These are phyloP conservation scores for Phytomonas sp. DNA, from an alignment of 208 protist genomes.

Conservation along the genomic window DNA sequence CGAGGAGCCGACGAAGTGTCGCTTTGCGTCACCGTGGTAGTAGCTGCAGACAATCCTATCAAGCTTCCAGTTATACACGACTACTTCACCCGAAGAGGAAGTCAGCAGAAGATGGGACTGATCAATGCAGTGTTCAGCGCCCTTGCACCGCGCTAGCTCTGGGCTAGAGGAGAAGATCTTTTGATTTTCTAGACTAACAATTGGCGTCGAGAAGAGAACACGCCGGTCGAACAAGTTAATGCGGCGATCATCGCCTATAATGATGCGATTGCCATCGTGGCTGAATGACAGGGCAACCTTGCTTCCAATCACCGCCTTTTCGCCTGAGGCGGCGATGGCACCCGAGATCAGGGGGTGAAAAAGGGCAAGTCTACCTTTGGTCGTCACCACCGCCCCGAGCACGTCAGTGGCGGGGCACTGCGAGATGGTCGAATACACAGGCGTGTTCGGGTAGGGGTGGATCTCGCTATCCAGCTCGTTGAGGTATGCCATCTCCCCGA, in stretches of 20 bases:
- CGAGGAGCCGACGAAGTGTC: constrained; percentile 48
- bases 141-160: constrained; percentile 38
- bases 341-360: constrained; percentile 78
- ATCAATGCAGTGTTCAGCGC: constrained; percentile 32
- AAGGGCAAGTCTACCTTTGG: constrained; percentile 41
- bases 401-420: constrained; percentile 65
- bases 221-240: constrained; percentile 60
- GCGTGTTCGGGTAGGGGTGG: constrained; percentile 26
- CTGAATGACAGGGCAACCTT: constrained; percentile 36
- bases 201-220: constrained; percentile 25
- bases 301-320: constrained; percentile 29
- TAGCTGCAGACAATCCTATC: constrained; percentile 31
- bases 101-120: constrained; percentile 41
- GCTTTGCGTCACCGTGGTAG: constrained; percentile 42
- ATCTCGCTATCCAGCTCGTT: constrained; percentile 45
- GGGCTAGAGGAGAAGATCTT: constrained; percentile 33
- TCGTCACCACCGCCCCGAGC: constrained; percentile 40
- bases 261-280: constrained; percentile 39
- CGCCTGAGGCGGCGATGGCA: constrained; percentile 50
- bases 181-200: constrained; percentile 22
- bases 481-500: constrained; percentile 52
- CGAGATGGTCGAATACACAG: constrained; percentile 55
- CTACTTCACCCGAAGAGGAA: constrained; percentile 51
- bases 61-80: constrained; percentile 33
- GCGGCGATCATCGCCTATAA: constrained; percentile 47